These are phyloP conservation scores for Mortierella hygrophila DNA, from an alignment of 192 early-diverging fungal genomes.

Conservation along the genomic window DNA sequence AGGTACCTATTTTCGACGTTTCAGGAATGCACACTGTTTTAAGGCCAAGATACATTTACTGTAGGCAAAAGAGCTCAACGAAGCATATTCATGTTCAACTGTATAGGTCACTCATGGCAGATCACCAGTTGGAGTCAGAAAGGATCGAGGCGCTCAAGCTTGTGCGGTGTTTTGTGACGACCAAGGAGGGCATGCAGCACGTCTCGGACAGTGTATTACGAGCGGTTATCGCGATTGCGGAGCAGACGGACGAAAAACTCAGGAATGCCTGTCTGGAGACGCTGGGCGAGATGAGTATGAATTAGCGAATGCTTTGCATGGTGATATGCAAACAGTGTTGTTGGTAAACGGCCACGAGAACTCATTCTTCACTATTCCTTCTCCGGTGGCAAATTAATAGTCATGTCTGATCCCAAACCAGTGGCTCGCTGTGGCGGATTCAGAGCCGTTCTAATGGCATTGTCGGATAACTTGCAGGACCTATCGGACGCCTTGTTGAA, in stretches of 20 bases:
- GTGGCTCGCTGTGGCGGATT: slow-evolving; percentile 77
- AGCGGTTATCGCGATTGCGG: slow-evolving; percentile 81
- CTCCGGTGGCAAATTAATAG: slow-evolving; percentile 26
- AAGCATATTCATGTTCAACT: slow-evolving; percentile 6
- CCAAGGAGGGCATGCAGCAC: slow-evolving; percentile 68
- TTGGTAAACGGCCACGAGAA: too few relatives aligned
- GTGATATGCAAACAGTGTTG: too few relatives aligned
- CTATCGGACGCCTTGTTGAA: slow-evolving; percentile 71
- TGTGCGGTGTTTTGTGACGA: slow-evolving; percentile 76
- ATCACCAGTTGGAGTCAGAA: slow-evolving; percentile 74
- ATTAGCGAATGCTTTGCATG: too few relatives aligned
- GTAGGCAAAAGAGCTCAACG: not conserved
- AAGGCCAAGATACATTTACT: not conserved
- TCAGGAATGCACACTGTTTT: not conserved
- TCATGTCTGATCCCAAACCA: slow-evolving; percentile 69
- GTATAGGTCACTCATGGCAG: slow-evolving; percentile 67
- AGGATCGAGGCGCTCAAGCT: slow-evolving; percentile 85
- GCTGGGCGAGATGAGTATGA: slow-evolving; percentile 81
- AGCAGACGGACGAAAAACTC: slow-evolving; percentile 83
- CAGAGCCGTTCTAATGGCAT: slow-evolving; percentile 72
- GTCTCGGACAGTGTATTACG: slow-evolving; percentile 75
- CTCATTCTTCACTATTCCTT: too few relatives aligned
- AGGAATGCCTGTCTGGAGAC: slow-evolving; percentile 81
- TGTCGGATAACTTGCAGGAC: slow-evolving; percentile 74
- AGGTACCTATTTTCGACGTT: slow-evolving; percentile 57